A percentile compares a stretch with the other conserved stretches of the same genome.
These are phyloP conservation scores for Fraxinus baroniana DNA, from an alignment of 305 asterid species.

Conservation along the genomic window DNA sequence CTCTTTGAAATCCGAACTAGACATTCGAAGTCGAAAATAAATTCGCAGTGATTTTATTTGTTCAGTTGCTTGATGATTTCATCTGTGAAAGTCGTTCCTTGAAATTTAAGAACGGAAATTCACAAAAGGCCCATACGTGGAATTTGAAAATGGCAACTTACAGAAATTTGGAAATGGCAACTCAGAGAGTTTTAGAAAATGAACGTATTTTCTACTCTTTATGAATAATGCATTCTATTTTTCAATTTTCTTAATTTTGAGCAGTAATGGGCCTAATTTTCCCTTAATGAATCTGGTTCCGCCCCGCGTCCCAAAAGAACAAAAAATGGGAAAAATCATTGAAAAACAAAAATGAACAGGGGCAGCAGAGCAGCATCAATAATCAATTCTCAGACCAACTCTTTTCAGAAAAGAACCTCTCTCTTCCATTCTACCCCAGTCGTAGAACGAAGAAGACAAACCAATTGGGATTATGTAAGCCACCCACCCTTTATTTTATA, in stretches of 20 bases:
- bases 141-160: too few species aligned
- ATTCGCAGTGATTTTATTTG: too few species aligned
- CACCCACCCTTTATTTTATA: not conserved
- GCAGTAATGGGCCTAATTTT: too few species aligned
- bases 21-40: too few species aligned
- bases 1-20: too few species aligned
- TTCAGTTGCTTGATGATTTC: not conserved
- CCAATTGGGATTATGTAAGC: conserved; percentile 64
- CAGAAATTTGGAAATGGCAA: too few species aligned
- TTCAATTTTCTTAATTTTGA: too few species aligned
- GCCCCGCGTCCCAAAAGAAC: not conserved
- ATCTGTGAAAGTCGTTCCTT: not conserved
- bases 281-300: not conserved
- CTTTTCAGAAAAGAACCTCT: conserved; percentile 46
- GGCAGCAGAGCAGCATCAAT: conserved; percentile 40
- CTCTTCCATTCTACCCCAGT: conserved; percentile 62
- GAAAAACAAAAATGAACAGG: conserved; percentile 42
- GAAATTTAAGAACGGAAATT: not conserved
- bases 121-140: not conserved
- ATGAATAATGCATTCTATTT: too few species aligned
- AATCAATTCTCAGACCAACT: conserved; percentile 40
- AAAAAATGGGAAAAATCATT: not conserved
- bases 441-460: conserved; percentile 63
- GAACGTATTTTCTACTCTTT: too few species aligned
- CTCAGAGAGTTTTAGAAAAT: too few species aligned